Conservation (phyloP, 208 protist genomes). For the Trypanosoma conorhini region DNA sequence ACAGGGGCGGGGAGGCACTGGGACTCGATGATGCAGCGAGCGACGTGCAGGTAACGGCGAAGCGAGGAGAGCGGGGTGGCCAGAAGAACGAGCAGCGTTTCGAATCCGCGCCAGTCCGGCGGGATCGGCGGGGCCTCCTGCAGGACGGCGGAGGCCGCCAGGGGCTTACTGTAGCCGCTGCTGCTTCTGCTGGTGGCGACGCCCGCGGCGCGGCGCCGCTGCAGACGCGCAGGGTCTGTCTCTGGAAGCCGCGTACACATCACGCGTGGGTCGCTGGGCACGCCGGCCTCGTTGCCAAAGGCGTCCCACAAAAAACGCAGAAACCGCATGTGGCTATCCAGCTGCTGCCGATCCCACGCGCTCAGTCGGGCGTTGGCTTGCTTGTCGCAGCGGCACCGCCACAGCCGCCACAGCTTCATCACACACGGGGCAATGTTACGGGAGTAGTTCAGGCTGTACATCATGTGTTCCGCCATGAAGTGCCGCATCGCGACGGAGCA, state of each 20-base stretch:
- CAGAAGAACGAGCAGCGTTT: slow-evolving; percentile 71
- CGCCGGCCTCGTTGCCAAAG: slow-evolving; percentile 40
- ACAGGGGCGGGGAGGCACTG: slow-evolving; percentile 36
- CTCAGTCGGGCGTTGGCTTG: neutral
- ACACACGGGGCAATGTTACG: slow-evolving; percentile 54
- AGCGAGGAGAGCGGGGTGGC: slow-evolving; percentile 63
- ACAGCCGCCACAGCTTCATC: slow-evolving; percentile 52
- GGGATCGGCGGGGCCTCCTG: slow-evolving; percentile 45
- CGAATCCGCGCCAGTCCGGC: slow-evolving; percentile 62
- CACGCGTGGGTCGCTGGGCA: slow-evolving; percentile 51
- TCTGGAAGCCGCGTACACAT: slow-evolving; percentile 32
- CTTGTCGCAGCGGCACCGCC: slow-evolving; percentile 24
- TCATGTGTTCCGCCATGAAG: slow-evolving; percentile 80
- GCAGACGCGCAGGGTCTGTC: slow-evolving; percentile 1
- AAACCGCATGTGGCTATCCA: slow-evolving; percentile 35
- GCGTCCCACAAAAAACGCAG: slow-evolving; percentile 58
- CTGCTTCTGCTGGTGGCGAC: neutral
- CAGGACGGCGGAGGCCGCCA: neutral
- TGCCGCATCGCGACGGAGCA: slow-evolving; percentile 38
- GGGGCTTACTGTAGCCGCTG: neutral
- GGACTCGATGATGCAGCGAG: slow-evolving; percentile 65
- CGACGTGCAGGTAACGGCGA: slow-evolving; percentile 70
- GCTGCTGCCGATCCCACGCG: slow-evolving; percentile 17
- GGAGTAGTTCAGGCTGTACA: slow-evolving; percentile 74
- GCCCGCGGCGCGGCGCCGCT: neutral